These are phyloP conservation scores for Zygoascus ofunaensis DNA, from an alignment of 805 yeast genomes.

Conservation along the genomic window DNA sequence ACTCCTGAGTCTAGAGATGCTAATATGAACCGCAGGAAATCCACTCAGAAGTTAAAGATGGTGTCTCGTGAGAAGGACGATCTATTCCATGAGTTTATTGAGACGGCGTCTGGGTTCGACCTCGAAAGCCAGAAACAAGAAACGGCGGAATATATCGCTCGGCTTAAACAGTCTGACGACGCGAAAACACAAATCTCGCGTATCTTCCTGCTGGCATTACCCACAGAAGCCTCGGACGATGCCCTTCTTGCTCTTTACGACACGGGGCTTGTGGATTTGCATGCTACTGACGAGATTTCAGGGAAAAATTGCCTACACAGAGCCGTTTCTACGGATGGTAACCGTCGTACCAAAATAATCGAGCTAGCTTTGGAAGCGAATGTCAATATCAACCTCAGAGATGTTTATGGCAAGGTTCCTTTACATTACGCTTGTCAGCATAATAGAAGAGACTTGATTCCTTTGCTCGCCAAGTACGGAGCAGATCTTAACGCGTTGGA, in stretches of 20 bases:
- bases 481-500: constrained; percentile 31
- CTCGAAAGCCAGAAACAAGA: constrained; percentile 22
- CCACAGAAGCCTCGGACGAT: constrained; percentile 55
- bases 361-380: constrained; percentile 24
- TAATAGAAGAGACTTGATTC: constrained; percentile 38
- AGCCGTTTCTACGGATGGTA: constrained; percentile 25
- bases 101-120: constrained; percentile 21
- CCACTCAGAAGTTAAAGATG: constrained; percentile 1
- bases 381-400: constrained; percentile 25
- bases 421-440: constrained; percentile 73
- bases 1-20: not conserved
- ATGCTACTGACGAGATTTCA: constrained; percentile 60
- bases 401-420: constrained; percentile 60
- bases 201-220: constrained; percentile 60
- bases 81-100: constrained; percentile 57
- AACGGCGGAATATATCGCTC: constrained; percentile 38
- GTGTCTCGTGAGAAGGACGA: constrained; percentile 43
- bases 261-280: constrained; percentile 48
- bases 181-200: constrained; percentile 48
- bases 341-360: constrained; percentile 25
- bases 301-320: constrained; percentile 74
- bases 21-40: not conserved
- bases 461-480: constrained; percentile 33
- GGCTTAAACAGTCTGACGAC: constrained; percentile 33
- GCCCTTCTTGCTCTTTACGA: constrained; percentile 43